Conservation (phyloP, 306 rosid species). For the Malus sieversii region DNA sequence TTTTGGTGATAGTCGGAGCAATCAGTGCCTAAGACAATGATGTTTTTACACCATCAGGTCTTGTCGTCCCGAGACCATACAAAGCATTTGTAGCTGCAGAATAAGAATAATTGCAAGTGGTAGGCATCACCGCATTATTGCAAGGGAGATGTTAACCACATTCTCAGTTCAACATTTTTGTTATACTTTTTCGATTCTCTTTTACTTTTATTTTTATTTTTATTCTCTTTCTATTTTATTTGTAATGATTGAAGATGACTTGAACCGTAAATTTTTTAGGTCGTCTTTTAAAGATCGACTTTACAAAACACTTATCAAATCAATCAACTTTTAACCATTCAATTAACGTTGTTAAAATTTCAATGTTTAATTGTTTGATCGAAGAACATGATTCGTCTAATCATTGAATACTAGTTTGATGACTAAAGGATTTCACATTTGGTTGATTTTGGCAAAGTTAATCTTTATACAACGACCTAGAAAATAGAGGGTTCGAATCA, state of each 20-base stretch:
- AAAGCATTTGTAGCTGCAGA: not conserved
- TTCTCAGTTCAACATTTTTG: not conserved
- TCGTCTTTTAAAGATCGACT: fast-evolving
- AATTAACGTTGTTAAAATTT: not conserved
- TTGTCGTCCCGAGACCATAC: not conserved
- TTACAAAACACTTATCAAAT: no score
- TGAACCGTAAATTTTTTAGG: no score
- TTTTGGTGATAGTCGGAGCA: not conserved
- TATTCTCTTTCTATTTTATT: no score
- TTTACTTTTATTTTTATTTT: no score
- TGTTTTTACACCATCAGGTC: not conserved
- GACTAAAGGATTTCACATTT: no score
- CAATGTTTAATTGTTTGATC: not conserved
- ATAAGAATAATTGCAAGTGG: not conserved
- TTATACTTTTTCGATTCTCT: not conserved
- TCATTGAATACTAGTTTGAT: no score
- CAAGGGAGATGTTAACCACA: not conserved
- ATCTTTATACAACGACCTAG: no score
- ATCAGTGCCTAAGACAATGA: not conserved
- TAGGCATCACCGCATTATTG: not conserved
- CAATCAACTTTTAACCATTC: not conserved
- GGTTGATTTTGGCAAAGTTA: not conserved
- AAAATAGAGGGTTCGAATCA: no score
- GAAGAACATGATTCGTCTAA: not conserved
- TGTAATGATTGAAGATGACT: no score